Evolutionary conservation across 83 land plant genomes (phyloP).

Genomic region (Diphasiastrum complanatum): DNA sequence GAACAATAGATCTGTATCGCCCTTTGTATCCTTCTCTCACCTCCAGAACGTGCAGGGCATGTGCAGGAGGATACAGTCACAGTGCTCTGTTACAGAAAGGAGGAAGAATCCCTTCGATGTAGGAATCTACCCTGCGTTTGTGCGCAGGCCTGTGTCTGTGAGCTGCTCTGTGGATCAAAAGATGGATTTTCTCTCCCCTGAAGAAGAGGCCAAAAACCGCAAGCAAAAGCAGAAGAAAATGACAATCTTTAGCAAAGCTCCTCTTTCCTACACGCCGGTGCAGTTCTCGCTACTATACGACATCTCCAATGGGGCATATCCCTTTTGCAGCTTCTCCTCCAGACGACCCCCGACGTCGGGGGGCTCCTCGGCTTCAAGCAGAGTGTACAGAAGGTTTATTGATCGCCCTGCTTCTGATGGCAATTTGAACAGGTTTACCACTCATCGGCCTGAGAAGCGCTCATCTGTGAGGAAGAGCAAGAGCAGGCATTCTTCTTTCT

Average conservation of each 20-base stretch:
- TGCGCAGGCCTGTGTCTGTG: constrained; percentile 8
- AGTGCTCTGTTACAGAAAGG: constrained; percentile 9
- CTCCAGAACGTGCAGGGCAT: constrained; percentile 23
- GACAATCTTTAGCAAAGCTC: neutral
- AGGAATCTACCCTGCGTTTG: constrained; percentile 8
- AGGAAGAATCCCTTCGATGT: constrained; percentile 17
- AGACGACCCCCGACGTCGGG: too few species aligned
- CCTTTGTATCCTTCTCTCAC: constrained; percentile 13
- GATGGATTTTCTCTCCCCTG: neutral
- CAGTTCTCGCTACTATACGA: constrained; percentile 18
- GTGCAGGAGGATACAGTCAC: constrained; percentile 21
- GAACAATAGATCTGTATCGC: constrained; percentile 17
- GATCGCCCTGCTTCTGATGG: constrained; percentile 15
- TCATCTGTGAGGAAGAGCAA: too few species aligned
- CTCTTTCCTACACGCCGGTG: constrained; percentile 14
- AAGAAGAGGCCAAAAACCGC: neutral
- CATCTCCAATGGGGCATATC: constrained; percentile 11
- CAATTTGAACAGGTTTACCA: neutral
- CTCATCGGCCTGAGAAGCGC: neutral
- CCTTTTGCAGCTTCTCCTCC: neutral
- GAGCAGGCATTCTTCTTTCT: too few species aligned
- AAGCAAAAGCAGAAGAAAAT: neutral
- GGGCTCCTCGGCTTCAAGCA: neutral
- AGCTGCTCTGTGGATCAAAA: neutral
- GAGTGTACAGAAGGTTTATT: neutral